Conservation (phyloP, 2,329 filamentous ascomycete species). For the Aspergillus caelatus region DNA sequence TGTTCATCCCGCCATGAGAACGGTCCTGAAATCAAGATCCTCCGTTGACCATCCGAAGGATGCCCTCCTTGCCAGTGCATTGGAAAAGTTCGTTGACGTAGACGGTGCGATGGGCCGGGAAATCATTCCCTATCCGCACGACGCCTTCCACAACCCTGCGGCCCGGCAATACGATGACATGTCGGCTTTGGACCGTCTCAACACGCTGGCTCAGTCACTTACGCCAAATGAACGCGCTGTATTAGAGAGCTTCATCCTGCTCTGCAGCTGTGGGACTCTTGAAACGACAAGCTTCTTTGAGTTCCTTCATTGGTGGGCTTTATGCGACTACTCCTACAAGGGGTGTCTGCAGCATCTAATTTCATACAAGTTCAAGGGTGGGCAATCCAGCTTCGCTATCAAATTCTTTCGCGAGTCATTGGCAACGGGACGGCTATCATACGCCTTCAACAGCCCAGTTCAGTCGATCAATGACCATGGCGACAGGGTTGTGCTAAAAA, state of each 20-base stretch:
- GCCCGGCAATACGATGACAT: slow-evolving; percentile 43
- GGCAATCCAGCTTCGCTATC: slow-evolving; percentile 51
- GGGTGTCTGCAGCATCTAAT: slow-evolving; percentile 45
- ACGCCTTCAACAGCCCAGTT: slow-evolving; percentile 47
- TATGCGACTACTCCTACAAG: slow-evolving; percentile 45
- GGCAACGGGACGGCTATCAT: slow-evolving; percentile 41
- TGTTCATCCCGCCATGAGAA: background rate
- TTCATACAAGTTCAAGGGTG: slow-evolving; percentile 47
- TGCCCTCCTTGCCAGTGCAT: slow-evolving; percentile 33
- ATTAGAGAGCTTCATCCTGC: slow-evolving; percentile 47
- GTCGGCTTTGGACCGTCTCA: slow-evolving; percentile 47
- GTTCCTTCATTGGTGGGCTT: slow-evolving; percentile 54
- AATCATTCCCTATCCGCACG: slow-evolving; percentile 47
- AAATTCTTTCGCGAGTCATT: slow-evolving; percentile 51
- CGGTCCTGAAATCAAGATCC: background rate
- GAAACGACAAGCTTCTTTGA: slow-evolving; percentile 51
- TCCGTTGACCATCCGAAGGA: slow-evolving; percentile 31
- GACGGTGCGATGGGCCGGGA: slow-evolving; percentile 45
- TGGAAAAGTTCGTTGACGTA: slow-evolving; percentile 52
- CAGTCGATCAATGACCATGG: slow-evolving; percentile 33
- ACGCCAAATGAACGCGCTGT: slow-evolving; percentile 45
- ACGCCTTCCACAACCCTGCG: slow-evolving; percentile 35
- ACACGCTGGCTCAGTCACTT: slow-evolving; percentile 28
- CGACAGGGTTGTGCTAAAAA: slow-evolving; percentile 36
- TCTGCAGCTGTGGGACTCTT: slow-evolving; percentile 48